Evolutionary conservation across 352 stramenopile genomes (phyloP), one percentile per base, ranked within the genome.

Genomic region (Globisporangium cylindrosporum): DNA sequence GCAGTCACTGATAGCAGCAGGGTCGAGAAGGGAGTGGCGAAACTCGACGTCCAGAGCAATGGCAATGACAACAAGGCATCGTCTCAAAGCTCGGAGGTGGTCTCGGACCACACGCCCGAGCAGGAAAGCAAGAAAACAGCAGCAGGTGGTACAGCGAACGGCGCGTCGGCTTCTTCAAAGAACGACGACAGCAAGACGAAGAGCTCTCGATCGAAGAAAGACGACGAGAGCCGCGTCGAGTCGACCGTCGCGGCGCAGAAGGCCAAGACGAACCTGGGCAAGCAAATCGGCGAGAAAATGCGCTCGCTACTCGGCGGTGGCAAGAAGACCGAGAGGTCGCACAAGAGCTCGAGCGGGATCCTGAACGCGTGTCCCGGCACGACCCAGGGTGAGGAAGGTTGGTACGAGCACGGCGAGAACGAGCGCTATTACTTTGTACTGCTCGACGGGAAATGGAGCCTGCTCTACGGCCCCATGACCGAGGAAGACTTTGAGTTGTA

Each of bases 381-480:
- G 20, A 74, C 86, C 14, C 88, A 95, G 72, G 88, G 88, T 55
- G 88, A 95, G 51, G 88, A 95, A 78, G 88, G 88, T 18, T 95
- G 88, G 88, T 95, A 95, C 72, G 86, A 95, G 67, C 88, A 95
- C 66, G 88, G 88, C 41, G 88, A 93, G 72, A 91, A 91, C 54
- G 88, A 94, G 69, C 85, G 88, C 48, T 95, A 95, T 70, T 95
- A 95, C 72, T 95, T 95, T 65, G 72, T 93, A 20, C 77, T 93
- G 22, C 56, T 93, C 41, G 85, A 95, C 60, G 75, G 79, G 71
- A 95, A 93, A 73, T 95, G 87, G 87, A 93, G 81, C 76, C 74
- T 95, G 67, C 74, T 95, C 14, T 95, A 95, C 66, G 87, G 87
- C 1, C 85, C 85, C 25, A 93, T 95, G 81, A 91, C 79, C 43